phyloP scores from a whole-genome alignment of 139 green algal genomes.

The Edaphochlamys debaryana region DNA sequence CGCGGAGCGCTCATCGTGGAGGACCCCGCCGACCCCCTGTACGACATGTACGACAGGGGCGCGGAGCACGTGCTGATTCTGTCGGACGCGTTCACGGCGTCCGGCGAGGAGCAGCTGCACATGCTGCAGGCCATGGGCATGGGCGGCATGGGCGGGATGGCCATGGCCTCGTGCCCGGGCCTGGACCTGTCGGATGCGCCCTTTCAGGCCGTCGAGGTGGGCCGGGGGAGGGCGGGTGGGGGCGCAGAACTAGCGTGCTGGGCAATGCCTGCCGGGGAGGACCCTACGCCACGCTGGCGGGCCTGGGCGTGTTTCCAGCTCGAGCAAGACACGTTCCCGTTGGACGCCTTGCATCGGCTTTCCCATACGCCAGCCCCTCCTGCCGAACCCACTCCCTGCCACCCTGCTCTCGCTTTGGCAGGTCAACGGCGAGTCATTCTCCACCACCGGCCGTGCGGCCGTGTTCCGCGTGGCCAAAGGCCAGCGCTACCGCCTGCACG shows the following conservation, averaged over 20 bases:
- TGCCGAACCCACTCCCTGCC: background rate
- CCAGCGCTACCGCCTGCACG: slow-evolving; percentile 13
- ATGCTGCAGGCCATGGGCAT: slow-evolving; percentile 4
- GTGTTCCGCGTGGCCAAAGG: background rate
- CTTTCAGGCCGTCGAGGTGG: background rate
- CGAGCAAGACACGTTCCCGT: no score
- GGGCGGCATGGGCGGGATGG: background rate
- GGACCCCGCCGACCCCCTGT: background rate
- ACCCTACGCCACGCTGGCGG: no score
- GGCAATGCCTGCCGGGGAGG: no score
- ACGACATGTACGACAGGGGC: background rate
- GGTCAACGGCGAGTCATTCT: slow-evolving; percentile 22
- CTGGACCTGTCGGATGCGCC: slow-evolving; percentile 17
- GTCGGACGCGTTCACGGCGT: background rate
- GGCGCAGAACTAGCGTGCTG: no score
- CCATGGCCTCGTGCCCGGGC: background rate
- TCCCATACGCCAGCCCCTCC: no score
- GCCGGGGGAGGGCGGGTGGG: background rate
- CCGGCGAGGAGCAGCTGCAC: background rate
- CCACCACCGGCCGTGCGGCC: background rate
- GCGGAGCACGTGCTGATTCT: slow-evolving; percentile 23
- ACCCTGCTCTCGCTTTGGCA: background rate
- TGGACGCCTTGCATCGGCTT: no score
- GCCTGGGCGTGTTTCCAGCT: no score
- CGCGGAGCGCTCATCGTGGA: background rate